These are phyloP conservation scores for Colletotrichum somersetense DNA, from an alignment of 2,329 filamentous ascomycete genomes.

Conservation along the genomic window DNA sequence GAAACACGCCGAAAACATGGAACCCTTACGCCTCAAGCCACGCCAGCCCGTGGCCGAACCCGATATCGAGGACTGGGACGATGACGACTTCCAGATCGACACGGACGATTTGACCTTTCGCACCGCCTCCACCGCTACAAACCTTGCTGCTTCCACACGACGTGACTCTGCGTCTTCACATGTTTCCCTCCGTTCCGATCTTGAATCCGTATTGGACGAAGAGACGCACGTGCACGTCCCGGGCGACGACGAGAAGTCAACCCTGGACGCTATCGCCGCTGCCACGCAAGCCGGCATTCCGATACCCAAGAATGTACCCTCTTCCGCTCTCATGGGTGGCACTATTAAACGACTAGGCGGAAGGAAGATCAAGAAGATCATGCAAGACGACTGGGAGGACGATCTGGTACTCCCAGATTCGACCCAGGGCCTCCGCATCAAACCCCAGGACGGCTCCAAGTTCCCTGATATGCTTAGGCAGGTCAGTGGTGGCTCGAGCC, in stretches of 20 bases:
- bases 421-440: slow-evolving; percentile 73
- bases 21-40: slow-evolving; percentile 65
- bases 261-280: slow-evolving; percentile 85
- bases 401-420: slow-evolving; percentile 77
- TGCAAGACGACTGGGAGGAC: slow-evolving; percentile 85
- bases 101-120: slow-evolving; percentile 73
- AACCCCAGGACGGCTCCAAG: slow-evolving; percentile 68
- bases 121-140: slow-evolving; percentile 61
- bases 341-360: slow-evolving; percentile 91
- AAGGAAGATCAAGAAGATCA: slow-evolving; percentile 77
- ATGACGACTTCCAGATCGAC: slow-evolving; percentile 80
- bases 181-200: slow-evolving; percentile 84
- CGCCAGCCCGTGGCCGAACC: slow-evolving; percentile 66
- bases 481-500: slow-evolving; percentile 69
- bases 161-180: slow-evolving; percentile 87
- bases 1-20: slow-evolving; percentile 57
- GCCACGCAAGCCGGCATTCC: slow-evolving; percentile 93
- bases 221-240: slow-evolving; percentile 89
- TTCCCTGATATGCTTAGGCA: slow-evolving; percentile 79
- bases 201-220: slow-evolving; percentile 80
- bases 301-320: slow-evolving; percentile 86
- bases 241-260: slow-evolving; percentile 86
- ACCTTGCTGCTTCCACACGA: slow-evolving; percentile 63
- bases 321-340: slow-evolving; percentile 90
- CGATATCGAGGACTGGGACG: slow-evolving; percentile 82